A percentile compares a stretch with the other conserved stretches of the same genome.
These are phyloP conservation scores for Drechslera avenae DNA, from an alignment of 2,329 filamentous ascomycete species.

Conservation along the genomic window DNA sequence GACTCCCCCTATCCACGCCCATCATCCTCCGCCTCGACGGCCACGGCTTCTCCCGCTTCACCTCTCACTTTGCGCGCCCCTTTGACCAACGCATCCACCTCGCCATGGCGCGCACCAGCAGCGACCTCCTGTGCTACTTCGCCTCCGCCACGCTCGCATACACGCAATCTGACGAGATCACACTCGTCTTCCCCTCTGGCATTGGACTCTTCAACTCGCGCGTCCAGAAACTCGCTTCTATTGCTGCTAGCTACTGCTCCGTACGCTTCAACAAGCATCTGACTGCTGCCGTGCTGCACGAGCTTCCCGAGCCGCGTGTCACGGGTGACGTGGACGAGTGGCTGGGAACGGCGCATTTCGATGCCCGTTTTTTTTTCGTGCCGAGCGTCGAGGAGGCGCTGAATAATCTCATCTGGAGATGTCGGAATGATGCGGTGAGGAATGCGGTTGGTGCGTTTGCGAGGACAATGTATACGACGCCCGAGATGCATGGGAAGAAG, in stretches of 20 bases:
- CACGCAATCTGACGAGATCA: conserved; percentile 44
- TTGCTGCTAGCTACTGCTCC: conserved; percentile 36
- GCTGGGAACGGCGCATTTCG: conserved; percentile 35
- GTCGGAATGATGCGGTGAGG: conserved; percentile 37
- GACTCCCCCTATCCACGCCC: conserved; percentile 24
- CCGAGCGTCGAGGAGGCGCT: conserved; percentile 34
- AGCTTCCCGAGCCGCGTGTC: conserved; percentile 25
- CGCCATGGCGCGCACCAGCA: conserved; percentile 35
- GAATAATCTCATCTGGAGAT: conserved; percentile 41
- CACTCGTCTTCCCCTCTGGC: conserved; percentile 36
- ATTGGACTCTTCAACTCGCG: conserved; percentile 37
- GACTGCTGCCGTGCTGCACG: conserved; percentile 4
- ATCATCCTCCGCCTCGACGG: conserved; percentile 39
- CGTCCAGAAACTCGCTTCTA: conserved; percentile 37
- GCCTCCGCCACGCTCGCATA: conserved; percentile 37
- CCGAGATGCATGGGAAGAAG: conserved; percentile 35
- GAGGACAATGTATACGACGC: conserved; percentile 30
- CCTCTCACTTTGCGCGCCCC: conserved; percentile 32
- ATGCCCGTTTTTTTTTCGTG: conserved; percentile 37
- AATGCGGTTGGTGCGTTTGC: conserved; percentile 38
- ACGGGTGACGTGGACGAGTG: conserved; percentile 18
- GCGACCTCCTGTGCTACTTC: conserved; percentile 36
- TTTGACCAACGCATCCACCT: conserved; percentile 42
- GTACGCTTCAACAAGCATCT: conserved; percentile 38
- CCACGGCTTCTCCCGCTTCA: conserved; percentile 40